Percentiles rank a stretch among this genome's conserved stretches.
These are phyloP conservation scores for Fraxinus sp. DNA, from an alignment of 305 asterid genomes.

Conservation along the genomic window DNA sequence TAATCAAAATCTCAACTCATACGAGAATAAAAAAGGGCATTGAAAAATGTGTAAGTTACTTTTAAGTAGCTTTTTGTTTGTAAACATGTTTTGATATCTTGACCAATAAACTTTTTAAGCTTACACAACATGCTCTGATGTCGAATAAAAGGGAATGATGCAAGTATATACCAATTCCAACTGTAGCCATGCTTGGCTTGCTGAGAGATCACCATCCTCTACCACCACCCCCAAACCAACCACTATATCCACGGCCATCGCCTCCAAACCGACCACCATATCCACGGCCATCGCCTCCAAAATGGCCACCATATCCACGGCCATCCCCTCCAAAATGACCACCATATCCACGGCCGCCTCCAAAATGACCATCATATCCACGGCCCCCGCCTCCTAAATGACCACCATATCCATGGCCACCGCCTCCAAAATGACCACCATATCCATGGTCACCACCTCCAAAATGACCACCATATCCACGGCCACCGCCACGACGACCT, in stretches of 20 bases:
- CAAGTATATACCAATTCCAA: constrained; percentile 20
- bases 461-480: constrained; percentile 31
- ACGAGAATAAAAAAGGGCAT: not conserved
- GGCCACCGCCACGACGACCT: constrained; percentile 25
- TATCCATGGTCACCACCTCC: constrained; percentile 36
- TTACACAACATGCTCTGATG: not conserved
- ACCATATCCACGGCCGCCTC: constrained; percentile 30
- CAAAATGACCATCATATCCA: constrained; percentile 30
- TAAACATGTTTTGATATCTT: not conserved
- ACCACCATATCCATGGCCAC: constrained; percentile 34
- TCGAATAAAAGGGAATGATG: not conserved
- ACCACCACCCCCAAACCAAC: constrained; percentile 28
- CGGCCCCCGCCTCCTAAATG: not conserved
- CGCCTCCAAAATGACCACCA: constrained; percentile 31
- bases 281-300: constrained; percentile 36
- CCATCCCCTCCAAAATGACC: constrained; percentile 27
- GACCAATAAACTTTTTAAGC: not conserved
- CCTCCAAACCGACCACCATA: constrained; percentile 29
- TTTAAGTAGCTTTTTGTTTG: not conserved
- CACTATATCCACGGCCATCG: constrained; percentile 13
- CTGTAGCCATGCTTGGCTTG: constrained; percentile 40
- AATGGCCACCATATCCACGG: constrained; percentile 20
- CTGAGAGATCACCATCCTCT: constrained; percentile 23
- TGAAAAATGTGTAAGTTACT: not conserved
- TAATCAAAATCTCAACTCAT: not conserved